A percentile compares a stretch with the other conserved stretches of the same genome.
Evolutionary conservation across 768 basidiomycete genomes (phyloP).

Genomic region (Podaxis carcinomalis): DNA sequence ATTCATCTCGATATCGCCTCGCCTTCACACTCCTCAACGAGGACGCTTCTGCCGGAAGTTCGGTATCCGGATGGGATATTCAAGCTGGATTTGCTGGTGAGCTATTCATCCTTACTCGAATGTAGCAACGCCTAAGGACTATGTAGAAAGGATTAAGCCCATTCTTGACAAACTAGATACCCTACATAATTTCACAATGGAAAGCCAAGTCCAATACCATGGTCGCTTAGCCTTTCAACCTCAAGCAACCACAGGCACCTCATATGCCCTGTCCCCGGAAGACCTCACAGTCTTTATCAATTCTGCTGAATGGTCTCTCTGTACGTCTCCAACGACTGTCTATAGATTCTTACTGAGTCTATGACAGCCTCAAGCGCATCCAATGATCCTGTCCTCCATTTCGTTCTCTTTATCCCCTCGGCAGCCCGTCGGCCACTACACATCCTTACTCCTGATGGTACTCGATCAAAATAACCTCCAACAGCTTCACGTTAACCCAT

Average conservation of each 20-base stretch:
- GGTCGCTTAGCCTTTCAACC: conserved; percentile 86
- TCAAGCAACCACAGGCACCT: conserved; percentile 28
- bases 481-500: conserved; percentile 2
- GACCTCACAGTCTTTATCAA: conserved; percentile 93
- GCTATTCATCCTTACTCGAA: conserved; percentile 20
- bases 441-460: conserved; percentile 56
- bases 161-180: conserved; percentile 52
- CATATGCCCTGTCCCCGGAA: conserved; percentile 67
- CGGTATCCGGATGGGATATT: conserved; percentile 71
- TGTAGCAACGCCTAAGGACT: not conserved
- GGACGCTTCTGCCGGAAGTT: conserved; percentile 65
- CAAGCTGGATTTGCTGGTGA: conserved; percentile 56
- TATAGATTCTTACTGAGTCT: not conserved
- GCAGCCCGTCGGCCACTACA: conserved; percentile 60
- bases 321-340: conserved; percentile 34
- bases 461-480: conserved; percentile 1
- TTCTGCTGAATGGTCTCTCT: conserved; percentile 93
- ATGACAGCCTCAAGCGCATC: conserved; percentile 82
- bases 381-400: conserved; percentile 91
- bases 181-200: conserved; percentile 88
- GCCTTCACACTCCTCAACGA: conserved; percentile 94
- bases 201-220: conserved; percentile 92
- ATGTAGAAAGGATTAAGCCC: conserved; percentile 57
- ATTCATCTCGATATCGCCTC: conserved; percentile 76
- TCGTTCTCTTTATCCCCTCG: conserved; percentile 85